Conservation (phyloP, 2,329 filamentous ascomycete genomes). For the Gaeumannomyces sp. region DNA sequence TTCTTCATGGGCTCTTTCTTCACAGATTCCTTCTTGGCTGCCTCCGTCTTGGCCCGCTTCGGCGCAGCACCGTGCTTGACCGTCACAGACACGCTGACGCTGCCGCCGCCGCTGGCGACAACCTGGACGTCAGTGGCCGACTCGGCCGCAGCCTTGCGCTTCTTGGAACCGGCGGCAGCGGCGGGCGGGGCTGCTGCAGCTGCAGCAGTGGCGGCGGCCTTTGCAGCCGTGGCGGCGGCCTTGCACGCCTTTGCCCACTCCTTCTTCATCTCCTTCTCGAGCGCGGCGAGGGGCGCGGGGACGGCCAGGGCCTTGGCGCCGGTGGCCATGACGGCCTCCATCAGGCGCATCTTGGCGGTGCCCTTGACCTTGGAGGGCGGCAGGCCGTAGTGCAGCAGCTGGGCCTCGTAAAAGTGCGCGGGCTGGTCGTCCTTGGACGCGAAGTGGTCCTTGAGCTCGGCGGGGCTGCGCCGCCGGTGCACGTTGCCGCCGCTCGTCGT, state of each 20-base stretch:
- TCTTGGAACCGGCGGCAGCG: constrained; percentile 2
- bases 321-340: constrained; percentile 46
- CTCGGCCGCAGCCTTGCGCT: background rate
- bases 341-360: constrained; percentile 50
- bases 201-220: background rate
- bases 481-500: constrained; percentile 36
- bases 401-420: constrained; percentile 56
- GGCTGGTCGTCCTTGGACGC: constrained; percentile 41
- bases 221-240: background rate
- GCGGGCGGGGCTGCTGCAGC: background rate
- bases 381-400: constrained; percentile 57
- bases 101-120: background rate
- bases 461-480: constrained; percentile 37
- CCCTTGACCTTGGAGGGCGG: constrained; percentile 50
- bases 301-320: constrained; percentile 33
- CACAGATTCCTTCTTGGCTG: background rate
- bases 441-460: constrained; percentile 40
- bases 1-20: too few relatives aligned
- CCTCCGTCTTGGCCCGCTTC: constrained; percentile 3
- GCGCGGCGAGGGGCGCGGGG: constrained; percentile 37
- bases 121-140: background rate
- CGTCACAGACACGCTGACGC: constrained; percentile 1
- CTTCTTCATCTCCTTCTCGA: constrained; percentile 51
- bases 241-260: constrained; percentile 39
- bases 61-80: background rate